A percentile compares a stretch with the other conserved stretches of the same genome.
Conservation (phyloP, 2,329 filamentous ascomycete genomes). For the Neonectria magnoliae region DNA sequence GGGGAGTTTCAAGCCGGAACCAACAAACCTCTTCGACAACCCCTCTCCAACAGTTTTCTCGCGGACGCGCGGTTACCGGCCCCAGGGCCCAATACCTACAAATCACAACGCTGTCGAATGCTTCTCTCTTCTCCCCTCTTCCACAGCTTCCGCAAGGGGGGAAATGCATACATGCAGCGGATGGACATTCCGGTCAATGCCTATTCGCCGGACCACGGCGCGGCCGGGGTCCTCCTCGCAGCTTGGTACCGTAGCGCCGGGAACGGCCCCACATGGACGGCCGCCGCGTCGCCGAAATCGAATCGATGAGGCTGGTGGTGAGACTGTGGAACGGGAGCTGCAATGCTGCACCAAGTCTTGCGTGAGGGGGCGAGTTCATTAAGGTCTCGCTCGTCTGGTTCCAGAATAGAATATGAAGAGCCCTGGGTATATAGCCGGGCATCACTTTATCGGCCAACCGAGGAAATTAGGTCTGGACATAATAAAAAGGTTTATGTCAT, state of each 20-base stretch:
- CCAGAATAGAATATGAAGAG: not conserved
- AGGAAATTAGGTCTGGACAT: not conserved
- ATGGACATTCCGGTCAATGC: not conserved
- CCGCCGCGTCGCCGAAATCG: not conserved
- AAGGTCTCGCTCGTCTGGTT: not conserved
- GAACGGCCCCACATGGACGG: slow-evolving; percentile 14
- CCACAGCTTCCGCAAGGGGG: not conserved
- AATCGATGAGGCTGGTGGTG: not conserved
- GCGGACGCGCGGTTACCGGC: not conserved
- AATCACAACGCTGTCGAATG: not conserved
- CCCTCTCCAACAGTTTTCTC: not conserved
- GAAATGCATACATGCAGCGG: not conserved
- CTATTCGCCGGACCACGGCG: slow-evolving; percentile 1
- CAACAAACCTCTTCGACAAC: not conserved
- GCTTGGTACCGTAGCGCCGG: slow-evolving; percentile 18
- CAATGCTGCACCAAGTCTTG: not conserved
- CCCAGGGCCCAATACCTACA: not conserved
- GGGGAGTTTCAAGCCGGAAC: not conserved
- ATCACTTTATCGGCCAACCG: not conserved
- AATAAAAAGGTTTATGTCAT: slow-evolving; percentile 20
- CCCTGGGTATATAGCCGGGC: not conserved
- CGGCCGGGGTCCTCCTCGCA: not conserved
- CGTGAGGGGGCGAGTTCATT: not conserved
- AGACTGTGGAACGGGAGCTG: not conserved
- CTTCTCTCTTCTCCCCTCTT: not conserved